These are phyloP conservation scores for Hypoxylon intermedium DNA, from an alignment of 495 filamentous ascomycete species.

Conservation along the genomic window DNA sequence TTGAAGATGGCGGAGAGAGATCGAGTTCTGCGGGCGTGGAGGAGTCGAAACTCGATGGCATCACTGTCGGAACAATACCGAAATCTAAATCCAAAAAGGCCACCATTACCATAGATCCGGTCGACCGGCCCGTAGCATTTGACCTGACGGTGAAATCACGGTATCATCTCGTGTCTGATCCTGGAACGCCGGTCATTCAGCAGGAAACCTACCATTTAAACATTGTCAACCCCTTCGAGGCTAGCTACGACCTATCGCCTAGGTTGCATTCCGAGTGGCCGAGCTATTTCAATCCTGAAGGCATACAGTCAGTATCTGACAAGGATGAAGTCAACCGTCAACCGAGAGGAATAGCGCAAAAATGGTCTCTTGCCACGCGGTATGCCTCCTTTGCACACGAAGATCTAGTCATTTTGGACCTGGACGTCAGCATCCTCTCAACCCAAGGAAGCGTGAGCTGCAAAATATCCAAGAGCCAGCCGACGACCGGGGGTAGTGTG, in stretches of 20 bases:
- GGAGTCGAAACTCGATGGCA: slow-evolving; percentile 45
- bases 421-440: slow-evolving; percentile 63
- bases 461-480: slow-evolving; percentile 41
- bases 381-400: slow-evolving; percentile 79
- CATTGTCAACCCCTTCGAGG: slow-evolving; percentile 83
- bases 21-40: slow-evolving; percentile 37
- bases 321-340: slow-evolving; percentile 18
- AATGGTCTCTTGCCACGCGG: slow-evolving; percentile 75
- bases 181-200: slow-evolving; percentile 83
- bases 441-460: slow-evolving; percentile 60
- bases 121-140: slow-evolving; percentile 64
- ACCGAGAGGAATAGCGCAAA: slow-evolving; percentile 73
- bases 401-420: slow-evolving; percentile 68
- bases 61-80: slow-evolving; percentile 56
- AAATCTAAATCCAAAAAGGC: slow-evolving; percentile 50
- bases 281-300: slow-evolving; percentile 71
- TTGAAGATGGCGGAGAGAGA: slow-evolving; percentile 43
- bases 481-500: slow-evolving; percentile 38
- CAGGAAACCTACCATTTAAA: slow-evolving; percentile 68
- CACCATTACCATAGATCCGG: slow-evolving; percentile 57
- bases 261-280: slow-evolving; percentile 85
- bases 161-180: slow-evolving; percentile 82
- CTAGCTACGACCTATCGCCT: slow-evolving; percentile 83
- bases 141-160: slow-evolving; percentile 73
- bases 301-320: slow-evolving; percentile 40